Evolutionary conservation across 2,329 filamentous ascomycete species (phyloP), one percentile per base, ranked within the genome.

Genomic region (Apiospora phragmitis): DNA sequence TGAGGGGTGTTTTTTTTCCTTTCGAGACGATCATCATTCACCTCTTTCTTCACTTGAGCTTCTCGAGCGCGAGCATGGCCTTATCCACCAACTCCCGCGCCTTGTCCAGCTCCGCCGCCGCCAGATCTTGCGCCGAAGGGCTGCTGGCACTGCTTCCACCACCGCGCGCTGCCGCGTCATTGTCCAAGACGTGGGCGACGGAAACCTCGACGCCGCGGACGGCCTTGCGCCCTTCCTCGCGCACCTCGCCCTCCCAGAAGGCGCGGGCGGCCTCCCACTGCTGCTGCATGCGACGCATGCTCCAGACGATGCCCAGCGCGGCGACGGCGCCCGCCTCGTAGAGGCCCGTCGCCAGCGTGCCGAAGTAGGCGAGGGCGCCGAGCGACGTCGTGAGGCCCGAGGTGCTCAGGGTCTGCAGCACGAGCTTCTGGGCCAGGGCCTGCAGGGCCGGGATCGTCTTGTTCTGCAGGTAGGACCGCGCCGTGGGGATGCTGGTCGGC

Each of bases 341-440:
- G 0, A 88, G 71, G 3, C 83, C 83, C 0, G 85, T 84, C 1
- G 88, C 85, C 26, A 87, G 81, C 0, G 84, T 85, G 1, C 87
- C 89, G 9, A 89, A 75, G 75, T 91, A 91, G 1, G 88, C 82
- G 12, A 92, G 82, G 0, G 81, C 86, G 0, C 86, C 87, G 0
- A 92, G 82, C 0, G 85, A 85, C 0, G 83, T 83, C 0, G 88
- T 88, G 3, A 93, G 82, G 5, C 90, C 89, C 0, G 93, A 92
- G 0, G 93, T 94, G 68, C 90, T 92, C 0, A 94, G 82, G 0
- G 93, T 93, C 76, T 94, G 91, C 5, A 97, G 79, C 5, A 97
- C 90, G 1, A 95, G 88, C 70, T 87, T 89, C 80, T 95, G 92
- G 1, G 92, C 92, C 0, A 94, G 83, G 1, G 92, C 90, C 77